Base-by-base conservation (phyloP, 352 stramenopile species). In the Globisporangium paddicum region DNA sequence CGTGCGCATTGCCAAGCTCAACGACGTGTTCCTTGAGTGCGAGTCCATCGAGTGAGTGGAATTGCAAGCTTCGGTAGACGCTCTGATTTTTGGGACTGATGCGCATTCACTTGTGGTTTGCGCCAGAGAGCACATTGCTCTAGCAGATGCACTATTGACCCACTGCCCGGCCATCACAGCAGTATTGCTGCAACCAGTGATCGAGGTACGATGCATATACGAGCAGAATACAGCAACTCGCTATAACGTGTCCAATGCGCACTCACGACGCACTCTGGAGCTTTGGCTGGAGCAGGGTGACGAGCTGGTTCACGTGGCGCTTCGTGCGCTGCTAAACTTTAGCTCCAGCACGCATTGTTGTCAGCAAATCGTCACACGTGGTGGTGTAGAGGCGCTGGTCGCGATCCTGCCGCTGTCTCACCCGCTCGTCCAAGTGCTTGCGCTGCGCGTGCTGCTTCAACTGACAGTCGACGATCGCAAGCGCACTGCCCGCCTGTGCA, bases 371-470 rank as follows among this genome's bases (percentile, higher is more conserved):
- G 35, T 63, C 25, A 37, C 38, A 11, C 37, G n/a, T 11, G 37
- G 34, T n/a, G 38, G 60, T 3, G 35, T 46, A 13, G 55, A 66
- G 35, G 53, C 49, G 14, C 40, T 69, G 32, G 23, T 68, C 37
- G 41, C 50, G 14, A 54, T 72, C 21, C 51, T 64, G 41, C 48
- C 56, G 18, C 41, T 66, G 26, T 28, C 45, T 19, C 47, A 58
- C 7, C 34, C 38, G 9, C 46, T 49, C 19, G 34, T 45, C 30
- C 62, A 63, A 13, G 21, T 61, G 9, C 55, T 69, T 23, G 54
- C 50, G 46, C 28, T 69, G 52, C 62, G 50, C 21, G 44, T 68
- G 28, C 46, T 68, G 51, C 42, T 61, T 10, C 66, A 64, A n/a
- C 28, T 72, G 18, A 28, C 19, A 2, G 18, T 16, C 16, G 35